These are phyloP conservation scores for Amphicarpaea edgeworthii DNA, from an alignment of 306 rosid genomes.

Conservation along the genomic window DNA sequence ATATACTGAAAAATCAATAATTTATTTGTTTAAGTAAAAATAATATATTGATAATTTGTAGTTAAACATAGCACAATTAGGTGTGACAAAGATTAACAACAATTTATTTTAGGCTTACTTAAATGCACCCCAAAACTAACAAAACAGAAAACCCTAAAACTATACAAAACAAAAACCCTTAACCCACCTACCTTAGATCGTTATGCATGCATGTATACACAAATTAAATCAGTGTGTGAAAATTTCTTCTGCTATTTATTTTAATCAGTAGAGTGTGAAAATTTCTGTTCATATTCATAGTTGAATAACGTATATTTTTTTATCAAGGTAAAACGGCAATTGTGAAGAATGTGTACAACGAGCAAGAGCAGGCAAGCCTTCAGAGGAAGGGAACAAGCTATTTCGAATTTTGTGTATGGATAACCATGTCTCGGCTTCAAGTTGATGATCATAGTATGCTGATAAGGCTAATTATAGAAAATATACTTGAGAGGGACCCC, in stretches of 20 bases:
- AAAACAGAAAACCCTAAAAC: too few species aligned
- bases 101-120: too few species aligned
- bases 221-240: too few species aligned
- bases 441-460: neutral
- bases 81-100: neutral
- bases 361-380: neutral
- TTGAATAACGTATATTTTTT: neutral
- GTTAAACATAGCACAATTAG: neutral
- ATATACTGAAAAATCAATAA: too few species aligned
- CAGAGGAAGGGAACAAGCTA: neutral
- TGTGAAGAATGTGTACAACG: neutral
- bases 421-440: neutral
- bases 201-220: neutral
- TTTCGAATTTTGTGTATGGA: neutral
- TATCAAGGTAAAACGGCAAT: neutral
- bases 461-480: neutral
- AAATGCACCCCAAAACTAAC: too few species aligned
- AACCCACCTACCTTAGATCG: neutral
- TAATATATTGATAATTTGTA: neutral
- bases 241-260: too few species aligned
- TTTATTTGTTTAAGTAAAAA: neutral
- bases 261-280: neutral
- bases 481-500: neutral
- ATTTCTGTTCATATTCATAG: neutral
- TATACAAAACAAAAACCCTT: neutral